Conservation (phyloP, 1,284 basidiomycete genomes). For the Anthracocystis walkeri region DNA sequence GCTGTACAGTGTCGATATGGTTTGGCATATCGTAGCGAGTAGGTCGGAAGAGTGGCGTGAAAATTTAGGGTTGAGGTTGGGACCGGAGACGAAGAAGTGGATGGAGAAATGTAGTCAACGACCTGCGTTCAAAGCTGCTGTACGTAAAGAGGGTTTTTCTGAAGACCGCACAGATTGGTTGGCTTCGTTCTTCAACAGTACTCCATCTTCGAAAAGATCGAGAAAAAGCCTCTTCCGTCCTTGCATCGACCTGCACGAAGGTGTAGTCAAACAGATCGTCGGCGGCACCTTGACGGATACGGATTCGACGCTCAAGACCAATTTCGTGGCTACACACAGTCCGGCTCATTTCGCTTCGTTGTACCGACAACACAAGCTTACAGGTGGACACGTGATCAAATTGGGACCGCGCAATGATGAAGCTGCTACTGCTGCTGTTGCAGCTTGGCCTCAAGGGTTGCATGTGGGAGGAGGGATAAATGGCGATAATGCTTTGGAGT, state of each 20-base stretch:
- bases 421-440: conserved; percentile 84
- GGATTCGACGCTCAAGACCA: conserved; percentile 78
- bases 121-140: conserved; percentile 29
- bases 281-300: conserved; percentile 82
- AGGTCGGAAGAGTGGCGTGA: conserved; percentile 19
- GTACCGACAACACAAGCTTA: conserved; percentile 79
- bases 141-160: conserved; percentile 22
- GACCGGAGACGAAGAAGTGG: conserved; percentile 27
- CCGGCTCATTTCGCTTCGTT: conserved; percentile 84
- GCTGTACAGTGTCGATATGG: conserved; percentile 40
- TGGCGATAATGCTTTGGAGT: conserved; percentile 81
- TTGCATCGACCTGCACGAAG: conserved; percentile 91
- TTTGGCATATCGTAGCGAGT: conserved; percentile 14
- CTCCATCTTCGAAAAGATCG: background rate
- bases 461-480: conserved; percentile 96
- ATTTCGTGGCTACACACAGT: conserved; percentile 89
- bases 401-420: conserved; percentile 87
- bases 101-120: conserved; percentile 20
- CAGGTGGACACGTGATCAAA: conserved; percentile 96
- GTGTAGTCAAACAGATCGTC: conserved; percentile 93
- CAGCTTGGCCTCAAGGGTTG: conserved; percentile 83
- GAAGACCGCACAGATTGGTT: conserved; percentile 34
- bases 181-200: conserved; percentile 10
- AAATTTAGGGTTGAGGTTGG: conserved; percentile 19
- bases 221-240: conserved; percentile 78